Evolutionary conservation across 495 filamentous ascomycete genomes (phyloP).

Genomic region (Penicillium daleae): DNA sequence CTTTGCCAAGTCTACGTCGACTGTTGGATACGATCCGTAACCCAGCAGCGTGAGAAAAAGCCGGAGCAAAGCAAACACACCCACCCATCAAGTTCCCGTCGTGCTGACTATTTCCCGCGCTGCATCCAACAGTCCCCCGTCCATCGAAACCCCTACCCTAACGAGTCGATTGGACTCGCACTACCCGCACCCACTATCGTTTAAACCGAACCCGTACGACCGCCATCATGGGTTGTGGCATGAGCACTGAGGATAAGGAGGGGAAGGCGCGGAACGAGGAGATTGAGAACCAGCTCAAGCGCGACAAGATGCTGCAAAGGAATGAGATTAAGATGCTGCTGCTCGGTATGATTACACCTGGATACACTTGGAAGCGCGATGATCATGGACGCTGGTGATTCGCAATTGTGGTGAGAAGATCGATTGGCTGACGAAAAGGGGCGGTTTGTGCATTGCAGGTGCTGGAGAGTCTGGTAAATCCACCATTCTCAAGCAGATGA

Average conservation of each 20-base stretch:
- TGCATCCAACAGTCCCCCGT: constrained; percentile 19
- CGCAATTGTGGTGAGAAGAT: not conserved
- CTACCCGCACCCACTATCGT: constrained; percentile 22
- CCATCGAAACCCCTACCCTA: constrained; percentile 15
- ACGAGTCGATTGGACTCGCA: constrained; percentile 27
- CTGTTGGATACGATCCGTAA: constrained; percentile 15
- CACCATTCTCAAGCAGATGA: constrained; percentile 99
- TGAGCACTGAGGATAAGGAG: constrained; percentile 99
- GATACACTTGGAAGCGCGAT: not conserved
- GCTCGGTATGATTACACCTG: constrained; percentile 68
- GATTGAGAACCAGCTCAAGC: constrained; percentile 97
- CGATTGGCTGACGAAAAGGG: constrained; percentile 18
- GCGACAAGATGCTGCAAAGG: constrained; percentile 92
- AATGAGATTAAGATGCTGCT: constrained; percentile 99
- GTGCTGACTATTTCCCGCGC: constrained; percentile 10
- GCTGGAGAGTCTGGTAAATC: constrained; percentile 99
- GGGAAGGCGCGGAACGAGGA: constrained; percentile 98
- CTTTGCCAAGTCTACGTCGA: constrained; percentile 19
- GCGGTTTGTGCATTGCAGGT: constrained; percentile 56
- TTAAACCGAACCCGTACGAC: constrained; percentile 29
- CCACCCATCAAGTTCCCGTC: constrained; percentile 11
- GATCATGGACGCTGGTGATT: not conserved
- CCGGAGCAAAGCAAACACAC: constrained; percentile 10
- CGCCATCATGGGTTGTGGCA: constrained; percentile 96
- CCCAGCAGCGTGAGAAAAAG: not conserved